phyloP scores from a whole-genome alignment of 106 monocot species.

The Dendrobium nobile region DNA sequence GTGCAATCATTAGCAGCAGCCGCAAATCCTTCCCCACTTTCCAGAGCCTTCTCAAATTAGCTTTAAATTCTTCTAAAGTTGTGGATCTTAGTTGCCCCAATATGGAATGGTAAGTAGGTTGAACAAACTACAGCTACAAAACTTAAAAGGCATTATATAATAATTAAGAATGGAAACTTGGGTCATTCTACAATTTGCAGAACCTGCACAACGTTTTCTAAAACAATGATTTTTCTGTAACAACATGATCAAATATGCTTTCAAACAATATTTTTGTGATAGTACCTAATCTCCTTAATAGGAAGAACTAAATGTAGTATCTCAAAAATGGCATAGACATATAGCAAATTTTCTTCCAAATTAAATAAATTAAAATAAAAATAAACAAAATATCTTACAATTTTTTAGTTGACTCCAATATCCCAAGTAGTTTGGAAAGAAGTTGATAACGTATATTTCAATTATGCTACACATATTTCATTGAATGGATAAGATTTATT shows the following conservation, averaged over 20 bases:
- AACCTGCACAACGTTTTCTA: not conserved
- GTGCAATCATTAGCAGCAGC: slow-evolving; percentile 54
- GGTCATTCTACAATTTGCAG: not conserved
- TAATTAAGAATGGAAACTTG: not conserved
- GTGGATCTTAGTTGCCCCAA: slow-evolving; percentile 64
- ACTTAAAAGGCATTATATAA: not conserved
- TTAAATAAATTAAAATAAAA: no score
- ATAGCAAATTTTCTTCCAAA: no score
- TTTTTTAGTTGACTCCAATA: no score
- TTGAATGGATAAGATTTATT: no score
- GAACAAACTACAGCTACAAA: slow-evolving; percentile 41
- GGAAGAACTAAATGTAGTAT: no score
- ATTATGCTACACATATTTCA: no score
- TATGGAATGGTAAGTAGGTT: slow-evolving; percentile 75
- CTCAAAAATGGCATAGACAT: no score
- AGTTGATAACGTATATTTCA: no score
- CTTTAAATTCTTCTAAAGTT: slow-evolving; percentile 67
- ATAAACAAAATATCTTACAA: no score
- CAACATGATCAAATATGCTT: not conserved
- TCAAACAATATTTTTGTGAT: not conserved
- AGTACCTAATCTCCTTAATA: no score
- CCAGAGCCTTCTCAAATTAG: slow-evolving; percentile 56
- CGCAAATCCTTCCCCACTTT: slow-evolving; percentile 76
- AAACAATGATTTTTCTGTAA: not conserved
- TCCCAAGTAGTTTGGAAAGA: no score